phyloP scores from a whole-genome alignment of 2,329 filamentous ascomycete species.

The Diaporthe longicolla region DNA sequence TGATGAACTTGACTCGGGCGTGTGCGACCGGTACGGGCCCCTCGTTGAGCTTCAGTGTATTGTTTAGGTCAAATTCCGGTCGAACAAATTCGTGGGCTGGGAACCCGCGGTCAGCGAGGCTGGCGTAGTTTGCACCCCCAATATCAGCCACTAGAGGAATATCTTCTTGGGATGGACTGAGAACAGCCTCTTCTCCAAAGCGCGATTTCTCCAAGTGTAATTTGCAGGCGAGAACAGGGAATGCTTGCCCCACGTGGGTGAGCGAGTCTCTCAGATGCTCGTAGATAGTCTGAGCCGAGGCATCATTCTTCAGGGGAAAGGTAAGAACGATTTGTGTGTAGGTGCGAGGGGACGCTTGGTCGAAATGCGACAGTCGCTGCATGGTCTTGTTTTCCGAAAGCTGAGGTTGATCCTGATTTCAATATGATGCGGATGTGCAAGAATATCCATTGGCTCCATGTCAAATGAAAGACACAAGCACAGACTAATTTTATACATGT shows the following conservation, averaged over 20 bases:
- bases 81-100: not conserved
- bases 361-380: slow-evolving; percentile 1
- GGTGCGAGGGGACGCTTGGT: slow-evolving; percentile 3
- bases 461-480: no score
- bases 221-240: not conserved
- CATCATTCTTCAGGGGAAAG: not conserved
- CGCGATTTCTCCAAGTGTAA: not conserved
- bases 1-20: not conserved
- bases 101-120: slow-evolving; percentile 2
- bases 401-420: not conserved
- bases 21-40: slow-evolving; percentile 1
- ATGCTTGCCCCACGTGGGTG: not conserved
- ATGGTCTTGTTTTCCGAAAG: not conserved
- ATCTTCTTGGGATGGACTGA: not conserved
- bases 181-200: not conserved
- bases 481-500: no score
- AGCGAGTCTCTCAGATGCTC: not conserved
- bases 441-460: not conserved
- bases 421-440: not conserved
- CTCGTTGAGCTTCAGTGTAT: not conserved
- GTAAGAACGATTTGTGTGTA: slow-evolving; percentile 1
- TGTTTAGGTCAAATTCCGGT: not conserved
- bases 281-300: not conserved
- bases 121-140: not conserved
- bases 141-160: not conserved